Evolutionary conservation across 352 stramenopile genomes (phyloP).

Genomic region (Phytophthora ohioensis): DNA sequence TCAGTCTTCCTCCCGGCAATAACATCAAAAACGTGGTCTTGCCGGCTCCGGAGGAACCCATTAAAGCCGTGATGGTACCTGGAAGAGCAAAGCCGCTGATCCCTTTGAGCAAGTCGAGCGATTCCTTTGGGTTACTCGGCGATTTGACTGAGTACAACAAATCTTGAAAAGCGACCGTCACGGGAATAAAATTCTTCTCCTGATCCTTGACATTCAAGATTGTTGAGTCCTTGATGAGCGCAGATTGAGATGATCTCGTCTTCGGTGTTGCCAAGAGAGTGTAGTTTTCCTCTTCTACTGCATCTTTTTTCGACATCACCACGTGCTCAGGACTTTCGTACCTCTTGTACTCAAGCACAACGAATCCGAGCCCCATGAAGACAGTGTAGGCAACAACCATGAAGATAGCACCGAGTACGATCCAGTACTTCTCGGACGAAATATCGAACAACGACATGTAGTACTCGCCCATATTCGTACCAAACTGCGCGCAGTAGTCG

Average conservation of each 20-base stretch:
- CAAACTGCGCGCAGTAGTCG: constrained; percentile 42
- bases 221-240: neutral
- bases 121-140: constrained; percentile 44
- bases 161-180: constrained; percentile 47
- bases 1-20: constrained; percentile 78
- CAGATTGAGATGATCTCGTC: neutral
- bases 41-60: constrained; percentile 79
- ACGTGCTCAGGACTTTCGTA: constrained; percentile 39
- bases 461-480: constrained; percentile 50
- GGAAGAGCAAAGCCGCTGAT: constrained; percentile 42
- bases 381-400: constrained; percentile 45
- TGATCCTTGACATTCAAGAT: constrained; percentile 22
- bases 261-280: constrained; percentile 21
- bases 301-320: constrained; percentile 7
- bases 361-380: constrained; percentile 50
- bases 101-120: constrained; percentile 42
- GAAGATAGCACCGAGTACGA: constrained; percentile 36
- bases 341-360: constrained; percentile 33
- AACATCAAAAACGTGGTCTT: constrained; percentile 92
- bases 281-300: constrained; percentile 4
- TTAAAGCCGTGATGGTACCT: constrained; percentile 85
- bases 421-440: constrained; percentile 36
- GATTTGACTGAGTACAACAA: constrained; percentile 49
- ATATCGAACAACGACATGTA: constrained; percentile 46
- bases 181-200: constrained; percentile 37